Evolutionary conservation across 352 stramenopile species (phyloP).

Genomic region (Phytophthora megakarya): DNA sequence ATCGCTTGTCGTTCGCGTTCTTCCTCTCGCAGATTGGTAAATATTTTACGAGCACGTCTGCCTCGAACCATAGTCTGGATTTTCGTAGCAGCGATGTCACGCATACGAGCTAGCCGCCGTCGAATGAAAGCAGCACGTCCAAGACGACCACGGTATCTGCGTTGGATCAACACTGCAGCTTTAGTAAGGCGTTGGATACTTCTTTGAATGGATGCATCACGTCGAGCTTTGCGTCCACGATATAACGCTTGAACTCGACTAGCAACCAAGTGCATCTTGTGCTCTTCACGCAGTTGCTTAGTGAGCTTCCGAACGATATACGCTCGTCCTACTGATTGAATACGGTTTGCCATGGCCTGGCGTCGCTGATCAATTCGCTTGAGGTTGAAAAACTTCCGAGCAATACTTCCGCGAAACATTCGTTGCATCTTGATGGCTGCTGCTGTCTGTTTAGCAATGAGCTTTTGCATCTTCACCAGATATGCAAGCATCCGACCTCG

Average conservation of each 20-base stretch:
- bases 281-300: conserved; percentile 29
- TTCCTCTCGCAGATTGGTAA: conserved; percentile 40
- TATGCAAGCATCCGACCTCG: conserved; percentile 48
- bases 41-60: conserved; percentile 40
- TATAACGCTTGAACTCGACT: conserved; percentile 66
- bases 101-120: conserved; percentile 60
- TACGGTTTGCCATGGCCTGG: conserved; percentile 50
- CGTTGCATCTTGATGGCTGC: conserved; percentile 65
- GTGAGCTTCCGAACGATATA: conserved; percentile 40
- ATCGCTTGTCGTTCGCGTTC: conserved; percentile 32
- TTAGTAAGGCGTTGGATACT: conserved; percentile 36
- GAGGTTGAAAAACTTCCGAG: conserved; percentile 65
- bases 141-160: conserved; percentile 70
- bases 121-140: conserved; percentile 68
- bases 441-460: conserved; percentile 41
- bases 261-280: conserved; percentile 41
- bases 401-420: conserved; percentile 60
- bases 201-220: conserved; percentile 31
- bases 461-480: conserved; percentile 51
- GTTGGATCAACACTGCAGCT: conserved; percentile 67
- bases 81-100: conserved; percentile 42
- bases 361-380: conserved; percentile 48
- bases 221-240: conserved; percentile 53
- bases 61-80: conserved; percentile 64
- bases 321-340: conserved; percentile 56